A percentile compares a stretch with the other conserved stretches of the same genome.
Conservation (phyloP, 352 stramenopile genomes). For the Pythium phragmitis region DNA sequence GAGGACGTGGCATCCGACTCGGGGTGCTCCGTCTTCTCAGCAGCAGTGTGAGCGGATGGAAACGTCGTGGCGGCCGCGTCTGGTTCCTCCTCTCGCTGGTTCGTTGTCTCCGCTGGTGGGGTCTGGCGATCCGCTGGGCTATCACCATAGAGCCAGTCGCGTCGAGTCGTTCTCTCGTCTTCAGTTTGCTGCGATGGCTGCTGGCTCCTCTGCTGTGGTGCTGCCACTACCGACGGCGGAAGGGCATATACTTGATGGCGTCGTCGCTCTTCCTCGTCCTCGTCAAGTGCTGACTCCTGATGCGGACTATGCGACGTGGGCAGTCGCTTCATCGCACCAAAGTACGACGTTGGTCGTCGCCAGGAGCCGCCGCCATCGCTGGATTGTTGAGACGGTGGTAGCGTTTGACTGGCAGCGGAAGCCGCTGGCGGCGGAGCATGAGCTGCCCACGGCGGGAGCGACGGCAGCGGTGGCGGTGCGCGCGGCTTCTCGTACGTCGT, state of each 20-base stretch:
- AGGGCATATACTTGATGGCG: neutral
- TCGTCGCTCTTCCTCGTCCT: slow-evolving; percentile 16
- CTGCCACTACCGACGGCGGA: no score
- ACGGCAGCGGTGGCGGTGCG: slow-evolving; percentile 38
- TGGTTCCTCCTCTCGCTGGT: slow-evolving; percentile 9
- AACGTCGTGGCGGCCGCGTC: neutral
- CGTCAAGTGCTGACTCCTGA: neutral
- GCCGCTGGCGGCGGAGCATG: neutral
- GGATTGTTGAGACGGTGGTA: neutral
- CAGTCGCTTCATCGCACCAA: slow-evolving; percentile 46
- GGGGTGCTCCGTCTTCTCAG: neutral
- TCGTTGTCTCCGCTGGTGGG: neutral
- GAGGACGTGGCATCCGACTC: neutral
- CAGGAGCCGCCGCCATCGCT: slow-evolving; percentile 21
- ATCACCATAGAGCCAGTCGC: slow-evolving; percentile 10
- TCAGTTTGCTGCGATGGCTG: neutral
- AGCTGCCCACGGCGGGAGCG: slow-evolving; percentile 47
- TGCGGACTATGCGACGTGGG: neutral
- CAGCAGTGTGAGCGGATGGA: neutral
- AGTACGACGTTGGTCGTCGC: slow-evolving; percentile 52
- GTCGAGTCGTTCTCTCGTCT: neutral
- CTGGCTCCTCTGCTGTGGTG: neutral
- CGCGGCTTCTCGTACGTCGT: slow-evolving; percentile 32
- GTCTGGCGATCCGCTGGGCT: neutral
- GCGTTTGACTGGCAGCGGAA: neutral